A percentile compares a stretch with the other conserved stretches of the same genome.
phyloP scores from a whole-genome alignment of 352 stramenopile species.

The Pythium aquatile region DNA sequence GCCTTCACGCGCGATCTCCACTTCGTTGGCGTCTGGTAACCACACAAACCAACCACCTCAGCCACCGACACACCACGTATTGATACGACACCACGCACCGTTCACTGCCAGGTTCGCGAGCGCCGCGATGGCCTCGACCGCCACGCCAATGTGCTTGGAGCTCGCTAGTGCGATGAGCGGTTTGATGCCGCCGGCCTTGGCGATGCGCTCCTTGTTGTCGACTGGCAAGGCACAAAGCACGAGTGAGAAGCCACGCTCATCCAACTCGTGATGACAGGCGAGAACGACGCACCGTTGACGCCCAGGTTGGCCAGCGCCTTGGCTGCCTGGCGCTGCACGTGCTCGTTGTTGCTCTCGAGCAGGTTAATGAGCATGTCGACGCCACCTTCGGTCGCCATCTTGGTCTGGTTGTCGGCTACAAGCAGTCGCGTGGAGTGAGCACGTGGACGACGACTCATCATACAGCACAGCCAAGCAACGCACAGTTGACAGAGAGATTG shows the following conservation, averaged over 20 bases:
- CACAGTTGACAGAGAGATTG: conserved; percentile 94
- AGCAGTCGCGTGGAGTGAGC: background rate
- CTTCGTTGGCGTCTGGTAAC: conserved; percentile 85
- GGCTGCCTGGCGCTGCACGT: conserved; percentile 91
- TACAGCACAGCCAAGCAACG: background rate
- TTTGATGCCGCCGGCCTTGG: conserved; percentile 87
- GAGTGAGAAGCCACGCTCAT: background rate
- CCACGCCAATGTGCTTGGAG: conserved; percentile 83
- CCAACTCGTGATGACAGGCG: background rate
- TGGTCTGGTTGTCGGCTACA: conserved; percentile 91
- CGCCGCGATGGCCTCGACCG: conserved; percentile 91
- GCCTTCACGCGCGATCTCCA: conserved; percentile 87
- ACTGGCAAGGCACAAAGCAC: conserved; percentile 30
- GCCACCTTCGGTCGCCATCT: conserved; percentile 91
- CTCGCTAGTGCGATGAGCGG: conserved; percentile 81
- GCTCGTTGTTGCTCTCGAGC: conserved; percentile 78
- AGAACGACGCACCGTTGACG: conserved; percentile 71
- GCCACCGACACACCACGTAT: background rate
- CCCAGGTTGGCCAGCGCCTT: conserved; percentile 94
- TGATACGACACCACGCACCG: conserved; percentile 35
- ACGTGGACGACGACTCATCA: background rate
- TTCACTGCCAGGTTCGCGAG: conserved; percentile 95
- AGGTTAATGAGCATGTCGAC: conserved; percentile 94
- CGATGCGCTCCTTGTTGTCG: conserved; percentile 93
- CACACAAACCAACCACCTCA: background rate